Evolutionary conservation across 805 yeast species (phyloP).

Genomic region (Candida maris): DNA sequence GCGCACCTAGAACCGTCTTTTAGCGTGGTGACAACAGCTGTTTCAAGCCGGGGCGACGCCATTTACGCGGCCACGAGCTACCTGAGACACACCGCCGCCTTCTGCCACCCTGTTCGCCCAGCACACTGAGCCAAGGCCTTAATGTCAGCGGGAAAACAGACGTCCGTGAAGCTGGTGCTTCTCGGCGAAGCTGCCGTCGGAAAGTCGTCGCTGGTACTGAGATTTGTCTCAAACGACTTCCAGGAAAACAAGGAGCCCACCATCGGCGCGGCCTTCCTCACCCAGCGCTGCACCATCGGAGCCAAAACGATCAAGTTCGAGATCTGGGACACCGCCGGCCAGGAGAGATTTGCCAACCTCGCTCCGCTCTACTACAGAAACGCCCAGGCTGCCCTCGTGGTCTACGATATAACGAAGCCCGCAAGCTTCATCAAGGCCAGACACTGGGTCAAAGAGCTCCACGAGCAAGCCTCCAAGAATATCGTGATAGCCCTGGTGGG

Average conservation of each 20-base stretch:
- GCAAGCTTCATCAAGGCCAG: conserved; percentile 94
- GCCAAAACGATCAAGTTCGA: conserved; percentile 86
- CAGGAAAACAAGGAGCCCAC: conserved; percentile 98
- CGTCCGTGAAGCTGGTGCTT: conserved; percentile 83
- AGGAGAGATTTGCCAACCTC: conserved; percentile 90
- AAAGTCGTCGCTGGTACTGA: conserved; percentile 83
- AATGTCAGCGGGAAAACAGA: conserved; percentile 36
- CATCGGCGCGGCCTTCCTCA: conserved; percentile 94
- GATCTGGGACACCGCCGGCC: conserved; percentile 98
- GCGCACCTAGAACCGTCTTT: no score
- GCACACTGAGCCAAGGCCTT: no score
- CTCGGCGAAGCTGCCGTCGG: conserved; percentile 99
- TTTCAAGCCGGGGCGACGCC: no score
- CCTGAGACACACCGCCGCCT: no score
- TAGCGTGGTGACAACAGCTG: no score
- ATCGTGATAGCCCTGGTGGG: conserved; percentile 93
- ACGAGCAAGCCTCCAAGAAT: conserved; percentile 90
- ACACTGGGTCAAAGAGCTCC: conserved; percentile 96
- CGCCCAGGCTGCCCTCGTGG: conserved; percentile 95
- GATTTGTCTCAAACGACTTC: conserved; percentile 92
- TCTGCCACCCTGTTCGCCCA: no score
- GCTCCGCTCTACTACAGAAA: conserved; percentile 98
- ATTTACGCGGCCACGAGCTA: no score
- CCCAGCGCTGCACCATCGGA: conserved; percentile 88
- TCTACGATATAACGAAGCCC: conserved; percentile 92